Evolutionary conservation across 129 eudicot genomes (phyloP).

Genomic region (Chrysanthemum seticuspe): DNA sequence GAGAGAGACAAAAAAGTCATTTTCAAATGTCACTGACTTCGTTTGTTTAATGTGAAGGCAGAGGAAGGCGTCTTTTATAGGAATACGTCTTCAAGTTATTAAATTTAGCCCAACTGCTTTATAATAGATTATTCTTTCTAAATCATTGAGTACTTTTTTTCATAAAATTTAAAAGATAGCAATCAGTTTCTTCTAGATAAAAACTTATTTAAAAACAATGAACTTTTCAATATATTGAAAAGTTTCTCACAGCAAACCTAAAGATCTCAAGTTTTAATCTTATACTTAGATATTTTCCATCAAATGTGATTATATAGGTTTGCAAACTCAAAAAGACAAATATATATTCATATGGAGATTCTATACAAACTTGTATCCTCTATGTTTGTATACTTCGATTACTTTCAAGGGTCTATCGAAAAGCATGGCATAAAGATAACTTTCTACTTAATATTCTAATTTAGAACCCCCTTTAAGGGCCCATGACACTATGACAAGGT

Average conservation of each 20-base stretch:
- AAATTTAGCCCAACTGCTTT: background rate
- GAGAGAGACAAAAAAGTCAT: background rate
- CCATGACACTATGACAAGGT: background rate
- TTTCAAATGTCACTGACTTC: background rate
- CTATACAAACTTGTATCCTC: background rate
- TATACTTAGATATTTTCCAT: slow-evolving; percentile 1
- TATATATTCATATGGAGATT: background rate
- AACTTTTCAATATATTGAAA: background rate
- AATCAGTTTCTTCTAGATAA: background rate
- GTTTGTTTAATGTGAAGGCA: background rate
- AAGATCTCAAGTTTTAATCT: background rate
- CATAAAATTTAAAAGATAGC: background rate
- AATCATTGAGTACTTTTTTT: background rate
- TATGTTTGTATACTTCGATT: background rate
- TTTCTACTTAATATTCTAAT: slow-evolving; percentile 1
- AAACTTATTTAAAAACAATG: background rate
- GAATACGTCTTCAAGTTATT: slow-evolving; percentile 6
- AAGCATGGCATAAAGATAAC: background rate
- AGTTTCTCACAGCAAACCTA: too few species aligned
- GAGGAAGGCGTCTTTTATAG: background rate
- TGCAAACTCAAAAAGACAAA: background rate
- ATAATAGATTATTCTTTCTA: background rate
- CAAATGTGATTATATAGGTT: background rate
- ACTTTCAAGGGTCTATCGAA: background rate
- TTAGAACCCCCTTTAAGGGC: background rate